phyloP scores from a whole-genome alignment of 2,329 filamentous ascomycete species.

The Blumeria hordei region DNA sequence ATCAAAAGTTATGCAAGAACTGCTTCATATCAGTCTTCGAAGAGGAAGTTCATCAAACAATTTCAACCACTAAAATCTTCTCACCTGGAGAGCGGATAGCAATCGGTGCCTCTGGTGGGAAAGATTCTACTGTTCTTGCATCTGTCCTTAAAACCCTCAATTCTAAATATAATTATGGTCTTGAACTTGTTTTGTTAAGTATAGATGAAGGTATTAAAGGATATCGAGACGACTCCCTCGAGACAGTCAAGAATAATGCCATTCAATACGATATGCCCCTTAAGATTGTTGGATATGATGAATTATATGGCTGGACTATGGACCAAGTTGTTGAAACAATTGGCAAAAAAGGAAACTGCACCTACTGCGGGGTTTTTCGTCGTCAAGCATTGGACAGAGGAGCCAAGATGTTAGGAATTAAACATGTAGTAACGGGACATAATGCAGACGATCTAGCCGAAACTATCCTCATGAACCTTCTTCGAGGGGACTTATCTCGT shows the following conservation, averaged over 20 bases:
- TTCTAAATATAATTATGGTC: conserved; percentile 62
- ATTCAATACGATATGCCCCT: conserved; percentile 76
- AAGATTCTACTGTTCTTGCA: conserved; percentile 89
- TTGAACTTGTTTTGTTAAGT: conserved; percentile 67
- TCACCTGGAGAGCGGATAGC: conserved; percentile 63
- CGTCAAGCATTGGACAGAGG: conserved; percentile 84
- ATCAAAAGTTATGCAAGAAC: conserved; percentile 70
- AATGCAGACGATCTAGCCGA: conserved; percentile 96
- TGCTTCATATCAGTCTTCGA: conserved; percentile 84
- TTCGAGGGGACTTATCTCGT: conserved; percentile 72
- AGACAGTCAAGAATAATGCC: conserved; percentile 90
- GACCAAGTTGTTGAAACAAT: conserved; percentile 92
- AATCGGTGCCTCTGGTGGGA: conserved; percentile 89
- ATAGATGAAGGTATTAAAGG: conserved; percentile 96
- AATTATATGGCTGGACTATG: conserved; percentile 98
- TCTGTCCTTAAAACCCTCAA: conserved; percentile 89
- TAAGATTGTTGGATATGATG: conserved; percentile 76
- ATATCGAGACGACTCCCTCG: conserved; percentile 83
- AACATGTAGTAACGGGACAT: conserved; percentile 88
- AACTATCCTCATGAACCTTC: conserved; percentile 90
- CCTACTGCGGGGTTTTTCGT: conserved; percentile 91
- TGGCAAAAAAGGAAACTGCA: conserved; percentile 96
- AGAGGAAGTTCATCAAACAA: conserved; percentile 81
- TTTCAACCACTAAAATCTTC: conserved; percentile 62
- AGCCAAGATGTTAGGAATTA: conserved; percentile 64